A percentile compares a stretch with the other conserved stretches of the same genome.
phyloP scores from a whole-genome alignment of 108 stramenopile species.

The Skeletonema marinoi region DNA sequence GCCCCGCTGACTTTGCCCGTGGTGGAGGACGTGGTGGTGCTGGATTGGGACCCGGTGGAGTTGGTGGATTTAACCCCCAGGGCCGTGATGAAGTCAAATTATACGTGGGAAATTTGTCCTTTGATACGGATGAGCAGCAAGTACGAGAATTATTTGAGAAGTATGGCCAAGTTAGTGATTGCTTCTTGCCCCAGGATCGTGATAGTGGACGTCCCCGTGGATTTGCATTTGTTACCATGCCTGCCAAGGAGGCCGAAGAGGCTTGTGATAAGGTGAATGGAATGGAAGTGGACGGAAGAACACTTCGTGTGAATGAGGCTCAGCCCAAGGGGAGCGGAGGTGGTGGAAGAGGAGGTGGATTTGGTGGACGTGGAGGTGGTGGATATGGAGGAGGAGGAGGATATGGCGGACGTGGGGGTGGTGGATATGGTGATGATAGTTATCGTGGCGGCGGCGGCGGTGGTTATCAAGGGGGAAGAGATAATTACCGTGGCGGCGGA shows the following conservation, averaged over 20 bases:
- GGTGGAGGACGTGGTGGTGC: not conserved
- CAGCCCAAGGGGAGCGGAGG: constrained; percentile 74
- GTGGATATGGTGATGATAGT: constrained; percentile 8
- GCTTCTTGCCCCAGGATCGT: constrained; percentile 59
- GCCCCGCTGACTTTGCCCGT: constrained; percentile 30
- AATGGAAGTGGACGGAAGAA: constrained; percentile 57
- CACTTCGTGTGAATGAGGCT: constrained; percentile 72
- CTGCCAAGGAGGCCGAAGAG: constrained; percentile 53
- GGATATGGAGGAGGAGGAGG: constrained; percentile 12
- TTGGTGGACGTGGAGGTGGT: constrained; percentile 9
- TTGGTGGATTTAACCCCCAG: constrained; percentile 71
- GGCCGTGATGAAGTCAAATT: constrained; percentile 76
- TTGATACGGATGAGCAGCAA: constrained; percentile 55
- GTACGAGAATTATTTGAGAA: constrained; percentile 59
- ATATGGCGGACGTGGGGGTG: constrained; percentile 2
- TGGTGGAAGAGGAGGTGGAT: constrained; percentile 19
- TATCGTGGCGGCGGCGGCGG: not conserved
- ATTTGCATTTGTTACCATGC: constrained; percentile 80
- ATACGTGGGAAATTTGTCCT: constrained; percentile 73
- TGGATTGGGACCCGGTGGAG: constrained; percentile 48
- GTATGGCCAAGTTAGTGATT: constrained; percentile 53
- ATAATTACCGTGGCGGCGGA: not conserved
- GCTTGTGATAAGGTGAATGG: constrained; percentile 51
- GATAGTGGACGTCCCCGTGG: constrained; percentile 54
- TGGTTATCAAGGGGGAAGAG: not conserved